phyloP scores from a whole-genome alignment of 2,329 filamentous ascomycete genomes.

The Beauveria pseudobassiana region DNA sequence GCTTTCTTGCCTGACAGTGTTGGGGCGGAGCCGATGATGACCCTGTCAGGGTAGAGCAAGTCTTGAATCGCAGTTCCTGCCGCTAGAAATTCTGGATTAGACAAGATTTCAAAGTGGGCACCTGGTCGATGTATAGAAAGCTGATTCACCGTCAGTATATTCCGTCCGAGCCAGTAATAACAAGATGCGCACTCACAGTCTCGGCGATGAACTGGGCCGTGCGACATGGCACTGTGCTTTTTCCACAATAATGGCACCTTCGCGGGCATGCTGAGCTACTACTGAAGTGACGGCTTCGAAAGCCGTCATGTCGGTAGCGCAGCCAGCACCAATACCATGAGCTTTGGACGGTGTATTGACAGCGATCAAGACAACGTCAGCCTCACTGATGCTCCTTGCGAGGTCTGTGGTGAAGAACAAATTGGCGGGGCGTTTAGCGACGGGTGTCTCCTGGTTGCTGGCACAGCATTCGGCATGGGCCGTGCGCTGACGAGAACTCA shows the following conservation, averaged over 20 bases:
- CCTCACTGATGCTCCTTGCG: slow-evolving; percentile 51
- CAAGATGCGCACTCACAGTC: slow-evolving; percentile 43
- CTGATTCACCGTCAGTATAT: slow-evolving; percentile 22
- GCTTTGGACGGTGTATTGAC: slow-evolving; percentile 77
- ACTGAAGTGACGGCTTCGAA: slow-evolving; percentile 62
- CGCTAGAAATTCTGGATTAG: slow-evolving; percentile 75
- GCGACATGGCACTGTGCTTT: slow-evolving; percentile 71
- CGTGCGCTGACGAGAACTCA: slow-evolving; percentile 30
- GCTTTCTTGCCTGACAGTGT: slow-evolving; percentile 54
- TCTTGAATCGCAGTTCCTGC: slow-evolving; percentile 70
- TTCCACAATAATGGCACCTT: slow-evolving; percentile 68
- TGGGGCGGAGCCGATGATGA: slow-evolving; percentile 63
- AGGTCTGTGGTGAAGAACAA: slow-evolving; percentile 68
- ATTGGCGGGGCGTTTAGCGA: slow-evolving; percentile 50
- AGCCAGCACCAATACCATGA: slow-evolving; percentile 60
- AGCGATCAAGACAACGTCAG: slow-evolving; percentile 66
- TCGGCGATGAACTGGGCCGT: slow-evolving; percentile 63
- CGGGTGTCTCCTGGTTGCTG: slow-evolving; percentile 23
- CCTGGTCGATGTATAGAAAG: slow-evolving; percentile 52
- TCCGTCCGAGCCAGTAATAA: too few species aligned
- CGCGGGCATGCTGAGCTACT: slow-evolving; percentile 58
- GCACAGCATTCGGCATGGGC: slow-evolving; percentile 23
- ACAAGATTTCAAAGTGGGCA: slow-evolving; percentile 67
- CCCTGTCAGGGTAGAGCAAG: slow-evolving; percentile 61
- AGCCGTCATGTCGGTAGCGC: slow-evolving; percentile 64